Base-by-base conservation (phyloP, 805 yeast genomes). In the Kazachstania taianensis region DNA sequence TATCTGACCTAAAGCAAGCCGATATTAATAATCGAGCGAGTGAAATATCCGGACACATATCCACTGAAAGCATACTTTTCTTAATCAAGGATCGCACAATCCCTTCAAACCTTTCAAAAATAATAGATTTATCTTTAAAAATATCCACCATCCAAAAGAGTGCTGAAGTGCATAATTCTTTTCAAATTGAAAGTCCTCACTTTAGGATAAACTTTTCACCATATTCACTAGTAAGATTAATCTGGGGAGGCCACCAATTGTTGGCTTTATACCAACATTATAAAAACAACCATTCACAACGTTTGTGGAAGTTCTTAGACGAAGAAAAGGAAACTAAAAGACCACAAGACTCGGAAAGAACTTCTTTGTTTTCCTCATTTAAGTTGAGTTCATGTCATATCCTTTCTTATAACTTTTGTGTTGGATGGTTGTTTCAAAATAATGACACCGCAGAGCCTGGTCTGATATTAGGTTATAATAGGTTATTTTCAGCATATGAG, bases 401-500 rank as follows among this genome's bases (percentile, higher is more conserved):
- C 17, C 52, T 76, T 5, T 72, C 84, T 0, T 70, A 76, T 44
- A 72, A 79, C 43, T 65, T 81, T 40, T 81, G 94, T 42, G 40
- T 81, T 23, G 94, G 95, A 0, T 84, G 94, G 86, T 52, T 81
- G 4, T 81, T 80, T 50, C 76, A 71, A n/a, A 52, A 50, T 12
- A 48, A 49, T 5, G 55, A 54, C 5, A 51, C 54, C 2, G 41
- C 50, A 2, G 67, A 66, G 16, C 85, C 85, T 0, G 96, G 96
- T 8, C 50, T 84, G n/a, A 76, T 81, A 26, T 41, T 75, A 20
- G 96, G 96, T 0, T 83, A 81, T 37, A 84, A 82, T 43, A 62
- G 77, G 13, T 71, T 84, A 15, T 81, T 77, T 42, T 75, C 84
- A 2, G 72, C 76, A 0, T 69, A 78, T 16, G 78, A 76, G 31